Percentiles rank a stretch among this genome's conserved stretches.
These are phyloP conservation scores for Lachancea dasiensis DNA, from an alignment of 805 yeast genomes.

Conservation along the genomic window DNA sequence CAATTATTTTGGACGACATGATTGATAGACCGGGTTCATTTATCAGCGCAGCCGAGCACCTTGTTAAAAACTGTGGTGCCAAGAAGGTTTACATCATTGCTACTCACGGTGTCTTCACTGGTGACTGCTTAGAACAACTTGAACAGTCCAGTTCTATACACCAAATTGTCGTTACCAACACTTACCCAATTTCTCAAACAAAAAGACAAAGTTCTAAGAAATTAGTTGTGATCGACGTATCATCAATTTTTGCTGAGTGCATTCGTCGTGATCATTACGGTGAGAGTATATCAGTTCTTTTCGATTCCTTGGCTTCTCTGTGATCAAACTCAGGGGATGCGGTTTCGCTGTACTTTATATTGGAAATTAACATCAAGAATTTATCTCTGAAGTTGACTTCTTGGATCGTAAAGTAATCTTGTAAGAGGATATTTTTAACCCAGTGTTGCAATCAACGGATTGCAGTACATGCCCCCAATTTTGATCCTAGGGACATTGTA, in stretches of 20 bases:
- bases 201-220: conserved; percentile 55
- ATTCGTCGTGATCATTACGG: conserved; percentile 98
- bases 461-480: conserved; percentile 42
- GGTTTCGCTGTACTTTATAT: conserved; percentile 4
- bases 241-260: conserved; percentile 95
- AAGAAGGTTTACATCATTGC: conserved; percentile 84
- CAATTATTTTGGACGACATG: conserved; percentile 94
- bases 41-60: conserved; percentile 97
- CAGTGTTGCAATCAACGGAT: conserved; percentile 51
- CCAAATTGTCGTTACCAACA: conserved; percentile 90
- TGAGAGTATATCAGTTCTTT: conserved; percentile 88
- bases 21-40: conserved; percentile 91
- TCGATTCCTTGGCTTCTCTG: conserved; percentile 70
- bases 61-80: conserved; percentile 94
- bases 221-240: conserved; percentile 82
- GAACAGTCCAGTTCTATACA: conserved; percentile 78
- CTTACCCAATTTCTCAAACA: conserved; percentile 79
- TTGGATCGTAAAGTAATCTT: not conserved
- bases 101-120: conserved; percentile 92
- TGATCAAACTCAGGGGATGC: conserved; percentile 12
- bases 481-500: conserved; percentile 33
- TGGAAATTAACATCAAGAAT: conserved; percentile 6
- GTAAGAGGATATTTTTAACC: conserved; percentile 18
- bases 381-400: not conserved
- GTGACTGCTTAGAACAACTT: conserved; percentile 74